phyloP scores from a whole-genome alignment of 148 eudicot species.

The Simmondsia chinensis region DNA sequence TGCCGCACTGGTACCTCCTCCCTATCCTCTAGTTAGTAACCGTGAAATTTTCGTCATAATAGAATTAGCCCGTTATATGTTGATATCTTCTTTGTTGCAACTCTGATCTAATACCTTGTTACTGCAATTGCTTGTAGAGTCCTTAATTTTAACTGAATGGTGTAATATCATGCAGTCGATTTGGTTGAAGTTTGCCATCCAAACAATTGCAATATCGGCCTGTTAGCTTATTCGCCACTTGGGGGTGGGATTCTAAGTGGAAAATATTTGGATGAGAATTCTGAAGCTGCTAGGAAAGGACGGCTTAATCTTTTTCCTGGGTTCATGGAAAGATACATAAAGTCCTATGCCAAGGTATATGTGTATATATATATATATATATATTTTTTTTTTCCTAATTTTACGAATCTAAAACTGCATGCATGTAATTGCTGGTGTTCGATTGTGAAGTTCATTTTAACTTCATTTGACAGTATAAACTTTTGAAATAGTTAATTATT shows the following conservation, averaged over 20 bases:
- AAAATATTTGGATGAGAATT: constrained; percentile 61
- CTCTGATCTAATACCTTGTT: not conserved
- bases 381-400: not conserved
- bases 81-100: too few species aligned
- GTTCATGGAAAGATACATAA: constrained; percentile 86
- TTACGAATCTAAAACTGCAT: too few species aligned
- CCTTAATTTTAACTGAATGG: not conserved
- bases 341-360: constrained; percentile 62
- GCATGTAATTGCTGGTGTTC: too few species aligned
- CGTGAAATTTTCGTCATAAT: too few species aligned
- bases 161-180: constrained; percentile 53
- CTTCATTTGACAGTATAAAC: too few species aligned
- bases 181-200: constrained; percentile 97
- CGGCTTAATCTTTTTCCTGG: constrained; percentile 93
- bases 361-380: too few species aligned
- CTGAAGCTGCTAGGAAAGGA: constrained; percentile 79
- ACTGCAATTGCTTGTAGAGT: not conserved
- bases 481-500: too few species aligned
- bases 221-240: constrained; percentile 87
- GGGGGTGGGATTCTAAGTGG: constrained; percentile 84
- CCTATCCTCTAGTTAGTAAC: too few species aligned
- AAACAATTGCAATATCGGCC: constrained; percentile 79
- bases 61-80: too few species aligned
- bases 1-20: too few species aligned
- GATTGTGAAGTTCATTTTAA: too few species aligned